Evolutionary conservation across 2,329 filamentous ascomycete genomes (phyloP), one percentile per base, ranked within the genome.

Genomic region (Emericellopsis cladophorae): DNA sequence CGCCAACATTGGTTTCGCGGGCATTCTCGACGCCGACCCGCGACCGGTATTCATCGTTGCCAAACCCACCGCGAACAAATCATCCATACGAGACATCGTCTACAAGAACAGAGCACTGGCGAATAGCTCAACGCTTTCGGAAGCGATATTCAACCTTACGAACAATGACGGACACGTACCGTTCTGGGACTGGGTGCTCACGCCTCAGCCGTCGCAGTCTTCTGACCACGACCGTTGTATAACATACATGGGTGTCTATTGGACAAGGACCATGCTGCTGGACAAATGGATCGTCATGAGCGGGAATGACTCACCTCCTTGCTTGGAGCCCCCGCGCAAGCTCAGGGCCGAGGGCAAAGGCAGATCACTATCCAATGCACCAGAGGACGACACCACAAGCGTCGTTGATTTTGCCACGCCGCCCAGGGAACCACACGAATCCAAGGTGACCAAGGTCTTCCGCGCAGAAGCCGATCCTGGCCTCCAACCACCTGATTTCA

Each of bases 171-270:
- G 45, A 10, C 52, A 62, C 37, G 53, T 51, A 10, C 50, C 49
- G 4, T 65, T 66, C 38, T 64, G 62, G 63, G 50, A 54, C 32
- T 66, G 63, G 63, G 54, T 64, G 31, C 55, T 48, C 7, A 53
- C 45, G 40, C 46, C 46, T 15, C 48, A 44, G 14, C 36, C 47
- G 9, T 24, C 40, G 12, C 31, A 16, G 33, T 24, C 22, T 21
- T 36, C 31, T 18, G 39, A 22, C 36, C 14, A 34, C 23, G 9
- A 23, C 48, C 51, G 54, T 24, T 54, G 56, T 7, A 51, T 58
- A 3, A 44, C 53, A 24, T 55, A 57, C 46, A 49, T 57, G 10
- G 56, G 55, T 35, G 48, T 55, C 29, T 48, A 55, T 39, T 66
- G 63, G 63, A 65, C 62, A 11, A 54, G 56, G 39, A 59, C 51